Evolutionary conservation across 2,329 filamentous ascomycete species (phyloP), one percentile per base, ranked within the genome.

Genomic region (Colletotrichum tropicale): DNA sequence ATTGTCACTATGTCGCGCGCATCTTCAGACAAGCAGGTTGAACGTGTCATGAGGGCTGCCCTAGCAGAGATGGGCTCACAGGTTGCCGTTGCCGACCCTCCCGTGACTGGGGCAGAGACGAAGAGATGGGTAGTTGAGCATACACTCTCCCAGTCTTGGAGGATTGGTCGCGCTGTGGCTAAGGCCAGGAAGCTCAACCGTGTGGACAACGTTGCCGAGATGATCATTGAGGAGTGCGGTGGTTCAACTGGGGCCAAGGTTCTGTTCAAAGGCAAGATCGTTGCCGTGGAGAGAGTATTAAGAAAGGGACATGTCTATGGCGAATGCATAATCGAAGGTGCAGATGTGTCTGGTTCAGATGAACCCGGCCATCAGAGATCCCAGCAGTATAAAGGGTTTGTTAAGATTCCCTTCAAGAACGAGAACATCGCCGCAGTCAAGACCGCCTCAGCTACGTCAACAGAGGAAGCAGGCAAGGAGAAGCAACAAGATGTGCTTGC

Each of bases 341-440:
- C 84, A 24, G 87, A 89, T 26, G 77, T 86, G 71, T 78, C 82
- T 69, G 81, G 82, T 30, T 78, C 79, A 8, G 67, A 71, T 4
- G 70, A 75, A 13, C 26, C 61, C 9, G 61, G 69, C 18, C 34
- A 73, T 65, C 60, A 67, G 13, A 4, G 38, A 4, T 18, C 77
- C 3, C 71, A 76, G 8, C 79, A 82, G 36, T 84, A 88, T 81
- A 75, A 80, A 58, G 91, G 91, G 1, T 78, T 83, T 34, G 83
- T 94, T 80, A 92, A 90, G 80, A 92, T 94, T 65, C 92, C 93
- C 0, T 94, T 94, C 86, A 94, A 94, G 84, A 60, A 94, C 81
- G 93, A 95, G 80, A 94, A 94, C 79, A 92, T 94, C 65, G 90
- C 89, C 24, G 92, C 90, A 0, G 83, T 88, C 61, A 83, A 79